phyloP scores from a whole-genome alignment of 352 stramenopile species.

The Phytophthora agathidicida region DNA sequence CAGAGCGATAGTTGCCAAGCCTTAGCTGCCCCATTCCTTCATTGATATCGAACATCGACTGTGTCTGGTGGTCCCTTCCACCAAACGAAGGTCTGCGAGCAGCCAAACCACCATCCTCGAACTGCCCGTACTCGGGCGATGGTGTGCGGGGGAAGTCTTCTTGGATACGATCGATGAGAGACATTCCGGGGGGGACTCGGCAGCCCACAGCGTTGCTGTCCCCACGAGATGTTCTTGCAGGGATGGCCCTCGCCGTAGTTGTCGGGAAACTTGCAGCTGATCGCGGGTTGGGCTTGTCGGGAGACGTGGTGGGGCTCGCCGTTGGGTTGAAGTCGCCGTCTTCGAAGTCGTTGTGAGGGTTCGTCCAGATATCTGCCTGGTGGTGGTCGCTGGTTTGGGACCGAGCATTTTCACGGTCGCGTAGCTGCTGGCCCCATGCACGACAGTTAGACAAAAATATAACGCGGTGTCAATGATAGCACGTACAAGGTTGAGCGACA shows the following conservation, averaged over 20 bases:
- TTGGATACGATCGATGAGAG: constrained; percentile 79
- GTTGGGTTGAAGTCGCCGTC: constrained; percentile 22
- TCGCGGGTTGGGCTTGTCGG: constrained; percentile 35
- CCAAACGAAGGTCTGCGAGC: constrained; percentile 22
- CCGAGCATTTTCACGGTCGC: constrained; percentile 8
- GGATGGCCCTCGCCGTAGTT: constrained; percentile 10
- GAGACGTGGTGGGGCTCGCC: constrained; percentile 34
- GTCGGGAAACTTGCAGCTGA: constrained; percentile 20
- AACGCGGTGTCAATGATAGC: constrained; percentile 4
- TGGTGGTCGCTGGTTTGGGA: constrained; percentile 12
- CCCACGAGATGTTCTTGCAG: constrained; percentile 6
- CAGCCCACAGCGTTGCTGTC: constrained; percentile 27
- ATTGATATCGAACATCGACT: constrained; percentile 26
- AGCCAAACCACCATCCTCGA: constrained; percentile 21
- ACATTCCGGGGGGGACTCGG: constrained; percentile 46
- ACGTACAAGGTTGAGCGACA: constrained; percentile 37
- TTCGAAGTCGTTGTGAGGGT: constrained; percentile 36
- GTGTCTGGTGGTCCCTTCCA: constrained; percentile 18
- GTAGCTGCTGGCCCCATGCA: constrained; percentile 17
- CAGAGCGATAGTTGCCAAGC: constrained; percentile 34
- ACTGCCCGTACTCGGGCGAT: constrained; percentile 60
- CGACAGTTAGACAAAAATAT: constrained; percentile 1
- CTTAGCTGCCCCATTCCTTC: constrained; percentile 38
- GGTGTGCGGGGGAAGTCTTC: constrained; percentile 81
- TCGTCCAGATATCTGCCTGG: constrained; percentile 41